phyloP scores from a whole-genome alignment of 2,329 filamentous ascomycete species.

The Hymenoscyphus repandus region DNA sequence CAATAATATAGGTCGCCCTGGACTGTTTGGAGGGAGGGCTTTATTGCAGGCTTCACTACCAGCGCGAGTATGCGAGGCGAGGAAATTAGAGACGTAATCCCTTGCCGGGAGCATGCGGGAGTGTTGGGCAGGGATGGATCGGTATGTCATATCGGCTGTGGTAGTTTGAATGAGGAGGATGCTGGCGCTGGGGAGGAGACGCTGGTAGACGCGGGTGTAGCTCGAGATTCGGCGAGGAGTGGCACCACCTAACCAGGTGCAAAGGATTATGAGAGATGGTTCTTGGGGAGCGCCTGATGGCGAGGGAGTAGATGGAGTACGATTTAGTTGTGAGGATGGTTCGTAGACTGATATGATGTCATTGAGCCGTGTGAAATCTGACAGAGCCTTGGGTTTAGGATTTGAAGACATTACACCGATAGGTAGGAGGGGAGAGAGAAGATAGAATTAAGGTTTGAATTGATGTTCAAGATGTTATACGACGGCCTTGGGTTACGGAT shows the following conservation, averaged over 20 bases:
- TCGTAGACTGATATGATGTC: neutral
- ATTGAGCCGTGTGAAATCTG: neutral
- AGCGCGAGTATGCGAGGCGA: neutral
- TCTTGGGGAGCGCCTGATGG: neutral
- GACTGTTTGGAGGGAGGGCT: too few relatives aligned
- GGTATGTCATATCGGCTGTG: slow-evolving; percentile 4
- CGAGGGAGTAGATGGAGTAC: neutral
- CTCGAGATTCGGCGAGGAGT: slow-evolving; percentile 1
- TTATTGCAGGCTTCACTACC: neutral
- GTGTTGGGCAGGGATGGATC: neutral
- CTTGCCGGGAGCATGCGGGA: neutral
- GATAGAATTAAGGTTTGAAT: too few relatives aligned
- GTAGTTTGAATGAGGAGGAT: slow-evolving; percentile 3
- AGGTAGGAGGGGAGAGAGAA: neutral
- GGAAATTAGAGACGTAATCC: neutral
- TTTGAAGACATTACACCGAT: neutral
- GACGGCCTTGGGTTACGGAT: too few relatives aligned
- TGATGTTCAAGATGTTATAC: too few relatives aligned
- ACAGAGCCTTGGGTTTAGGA: neutral
- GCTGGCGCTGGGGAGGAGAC: neutral
- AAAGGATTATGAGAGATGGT: slow-evolving; percentile 1
- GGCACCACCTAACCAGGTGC: slow-evolving; percentile 1
- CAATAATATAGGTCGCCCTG: neutral
- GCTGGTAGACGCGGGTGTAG: neutral
- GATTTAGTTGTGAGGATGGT: neutral